Evolutionary conservation across 2,329 filamentous ascomycete species (phyloP), one percentile per base, ranked within the genome.

Genomic region (Phoma sp.): DNA sequence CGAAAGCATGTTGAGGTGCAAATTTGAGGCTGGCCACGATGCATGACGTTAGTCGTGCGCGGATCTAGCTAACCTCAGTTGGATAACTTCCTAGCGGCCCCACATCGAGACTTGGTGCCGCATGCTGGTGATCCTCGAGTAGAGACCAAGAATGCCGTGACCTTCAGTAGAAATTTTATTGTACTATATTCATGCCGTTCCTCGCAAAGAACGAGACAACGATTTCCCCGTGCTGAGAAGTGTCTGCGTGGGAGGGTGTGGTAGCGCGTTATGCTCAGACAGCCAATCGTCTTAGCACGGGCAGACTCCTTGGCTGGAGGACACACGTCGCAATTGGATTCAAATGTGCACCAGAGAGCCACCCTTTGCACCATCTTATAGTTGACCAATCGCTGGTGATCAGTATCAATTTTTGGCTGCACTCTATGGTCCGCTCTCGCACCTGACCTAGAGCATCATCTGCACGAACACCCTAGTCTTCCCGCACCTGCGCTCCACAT

Each of bases 391-490:
- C 47, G 36, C 43, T 22, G 35, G 25, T 27, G 30, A 25, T 39
- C 35, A 46, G 36, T 42, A 47, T 55, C 49, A 18, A 11, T 18
- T 46, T 47, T 22, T 56, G 42, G 47, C 43, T 55, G 53, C 41
- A 46, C 46, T 55, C 46, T 46, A 42, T 42, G 41, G 13, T 30
- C 48, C 44, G 40, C 32, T 48, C 30, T 57, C 48, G 54, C 54
- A 57, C 54, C 54, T 57, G 54, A 57, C 54, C 54, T 44, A 56
- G 47, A 51, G 11, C 33, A 44, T 25, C 46, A 50, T 47, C 47
- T 56, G 39, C 43, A 48, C 47, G 47, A 51, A 48, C 44, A 38
- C 39, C 53, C 43, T 52, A 52, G 47, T 32, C 44, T 56, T 52
- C 47, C 53, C 47, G 53, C 38, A 42, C 33, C 39, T 40, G 53